Evolutionary conservation across 2,329 filamentous ascomycete species (phyloP).

Genomic region (Stemphylium beticola): DNA sequence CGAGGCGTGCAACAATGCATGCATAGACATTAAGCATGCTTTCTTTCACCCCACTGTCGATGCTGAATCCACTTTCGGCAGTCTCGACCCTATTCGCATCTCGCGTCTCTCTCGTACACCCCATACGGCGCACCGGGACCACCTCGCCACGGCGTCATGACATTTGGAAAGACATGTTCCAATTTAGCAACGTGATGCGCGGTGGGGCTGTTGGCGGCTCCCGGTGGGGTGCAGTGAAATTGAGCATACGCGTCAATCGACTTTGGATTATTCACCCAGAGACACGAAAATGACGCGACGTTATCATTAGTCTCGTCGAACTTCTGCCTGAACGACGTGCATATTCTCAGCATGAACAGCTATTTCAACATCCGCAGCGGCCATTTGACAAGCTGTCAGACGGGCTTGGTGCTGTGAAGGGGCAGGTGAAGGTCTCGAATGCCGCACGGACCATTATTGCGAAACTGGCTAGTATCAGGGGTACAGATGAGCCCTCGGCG

Average conservation of each 20-base stretch:
- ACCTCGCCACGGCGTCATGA: conserved; percentile 9
- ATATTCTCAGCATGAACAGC: neutral
- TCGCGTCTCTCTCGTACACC: neutral
- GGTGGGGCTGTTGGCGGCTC: conserved; percentile 19
- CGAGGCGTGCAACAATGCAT: conserved; percentile 10
- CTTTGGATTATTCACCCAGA: neutral
- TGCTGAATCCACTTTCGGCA: neutral
- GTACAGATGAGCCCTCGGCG: conserved; percentile 24
- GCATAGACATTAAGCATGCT: neutral
- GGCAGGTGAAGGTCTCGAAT: neutral
- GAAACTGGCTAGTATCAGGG: conserved; percentile 38
- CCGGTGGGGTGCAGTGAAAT: conserved; percentile 23
- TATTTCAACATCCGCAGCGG: neutral
- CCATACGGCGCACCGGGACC: conserved; percentile 4
- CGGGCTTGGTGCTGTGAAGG: neutral
- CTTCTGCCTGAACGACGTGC: neutral
- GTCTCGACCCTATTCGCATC: neutral
- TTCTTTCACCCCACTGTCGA: neutral
- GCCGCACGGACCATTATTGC: conserved; percentile 14
- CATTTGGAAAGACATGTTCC: conserved; percentile 11
- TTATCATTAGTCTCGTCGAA: neutral
- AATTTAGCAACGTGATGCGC: conserved; percentile 26
- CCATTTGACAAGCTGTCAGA: neutral
- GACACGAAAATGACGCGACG: neutral
- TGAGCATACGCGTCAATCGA: conserved; percentile 22